phyloP scores from a whole-genome alignment of 345 rosid genomes.

The Rhodomyrtus tomentosa region DNA sequence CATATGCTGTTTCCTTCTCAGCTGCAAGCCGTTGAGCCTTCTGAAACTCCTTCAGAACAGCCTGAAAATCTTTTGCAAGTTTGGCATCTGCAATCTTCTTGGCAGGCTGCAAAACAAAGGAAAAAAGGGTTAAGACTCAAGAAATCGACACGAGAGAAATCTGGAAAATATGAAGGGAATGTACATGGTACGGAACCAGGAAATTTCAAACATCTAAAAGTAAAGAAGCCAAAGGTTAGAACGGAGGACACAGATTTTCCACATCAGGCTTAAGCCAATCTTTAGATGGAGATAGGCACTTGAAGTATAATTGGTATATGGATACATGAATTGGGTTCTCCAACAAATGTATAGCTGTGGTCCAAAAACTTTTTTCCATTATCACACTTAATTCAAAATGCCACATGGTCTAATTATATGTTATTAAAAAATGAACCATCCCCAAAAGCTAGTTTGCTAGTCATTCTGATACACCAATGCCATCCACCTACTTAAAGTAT shows the following conservation, averaged over 20 bases:
- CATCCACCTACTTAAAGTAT: not conserved
- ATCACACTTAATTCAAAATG: not conserved
- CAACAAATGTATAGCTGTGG: not conserved
- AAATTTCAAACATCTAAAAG: not conserved
- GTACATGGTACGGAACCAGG: not conserved
- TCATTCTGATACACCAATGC: not conserved
- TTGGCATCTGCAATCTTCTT: constrained; percentile 14
- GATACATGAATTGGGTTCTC: not conserved
- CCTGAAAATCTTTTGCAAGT: constrained; percentile 15
- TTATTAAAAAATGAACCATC: not conserved
- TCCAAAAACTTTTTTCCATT: not conserved
- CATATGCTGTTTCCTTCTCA: constrained; percentile 13
- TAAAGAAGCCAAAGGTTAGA: not conserved
- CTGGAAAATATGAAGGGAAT: not conserved
- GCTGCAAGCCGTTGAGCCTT: constrained; percentile 17
- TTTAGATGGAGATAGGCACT: not conserved
- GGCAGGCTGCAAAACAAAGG: not conserved
- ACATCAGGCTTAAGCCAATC: not conserved
- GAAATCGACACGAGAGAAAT: not conserved
- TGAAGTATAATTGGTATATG: not conserved
- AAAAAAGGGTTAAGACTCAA: not conserved
- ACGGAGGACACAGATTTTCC: not conserved
- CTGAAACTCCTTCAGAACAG: constrained; percentile 12
- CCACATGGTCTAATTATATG: not conserved
- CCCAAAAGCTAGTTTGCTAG: not conserved